Conservation (phyloP, 805 yeast genomes). For the Kuraishia hungarica region DNA sequence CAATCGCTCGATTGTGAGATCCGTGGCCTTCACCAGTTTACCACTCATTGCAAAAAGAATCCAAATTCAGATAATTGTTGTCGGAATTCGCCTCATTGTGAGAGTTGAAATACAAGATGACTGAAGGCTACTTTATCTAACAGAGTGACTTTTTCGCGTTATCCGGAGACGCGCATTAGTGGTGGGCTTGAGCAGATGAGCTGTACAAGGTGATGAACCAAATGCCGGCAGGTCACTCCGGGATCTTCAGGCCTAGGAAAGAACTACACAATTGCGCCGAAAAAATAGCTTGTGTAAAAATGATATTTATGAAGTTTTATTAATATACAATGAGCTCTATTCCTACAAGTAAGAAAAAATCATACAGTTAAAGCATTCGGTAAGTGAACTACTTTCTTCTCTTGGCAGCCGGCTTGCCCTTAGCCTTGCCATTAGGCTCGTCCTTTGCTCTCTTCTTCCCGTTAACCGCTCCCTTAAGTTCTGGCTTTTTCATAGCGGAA, state of each 20-base stretch:
- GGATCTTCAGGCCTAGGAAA: too few relatives aligned
- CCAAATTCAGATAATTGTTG: not conserved
- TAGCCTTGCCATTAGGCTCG: slow-evolving; percentile 24
- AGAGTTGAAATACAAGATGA: not conserved
- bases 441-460: slow-evolving; percentile 29
- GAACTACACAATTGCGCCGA: too few relatives aligned
- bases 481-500: slow-evolving; percentile 42
- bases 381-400: not conserved
- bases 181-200: not conserved
- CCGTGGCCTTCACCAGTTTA: not conserved
- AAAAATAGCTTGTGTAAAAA: not conserved
- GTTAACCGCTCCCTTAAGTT: slow-evolving; percentile 18
- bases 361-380: not conserved
- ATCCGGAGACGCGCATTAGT: not conserved
- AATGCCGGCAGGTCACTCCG: too few relatives aligned
- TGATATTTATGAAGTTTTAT: too few relatives aligned
- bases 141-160: not conserved
- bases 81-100: not conserved
- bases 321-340: not conserved
- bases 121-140: not conserved
- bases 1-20: not conserved
- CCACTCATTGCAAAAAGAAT: not conserved
- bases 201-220: not conserved
- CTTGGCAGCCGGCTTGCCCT: slow-evolving; percentile 12
- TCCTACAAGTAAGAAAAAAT: not conserved